Base-by-base conservation (phyloP, 2,329 filamentous ascomycete genomes). In the Ceratocystis variospora region DNA sequence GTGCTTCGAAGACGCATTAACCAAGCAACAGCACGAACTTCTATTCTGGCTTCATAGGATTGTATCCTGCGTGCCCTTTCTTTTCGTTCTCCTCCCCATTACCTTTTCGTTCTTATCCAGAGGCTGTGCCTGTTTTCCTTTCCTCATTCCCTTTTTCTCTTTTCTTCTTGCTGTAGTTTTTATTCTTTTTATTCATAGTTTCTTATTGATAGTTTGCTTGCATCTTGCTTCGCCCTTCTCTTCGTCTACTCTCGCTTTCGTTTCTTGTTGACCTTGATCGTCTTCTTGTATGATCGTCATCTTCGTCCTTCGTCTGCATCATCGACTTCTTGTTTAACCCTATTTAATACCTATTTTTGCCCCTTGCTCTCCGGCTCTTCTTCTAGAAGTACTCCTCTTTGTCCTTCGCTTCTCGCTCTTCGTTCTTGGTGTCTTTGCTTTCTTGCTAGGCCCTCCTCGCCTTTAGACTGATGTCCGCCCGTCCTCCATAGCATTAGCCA, bases 11-110 rank as follows among this genome's bases (percentile, higher is more conserved):
- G n/a, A 25, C 62, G 44, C 31, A 45, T 64, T 64, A 33, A 33
- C 17, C 28, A n/a, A 45, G 25, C 50, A 57, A 45, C 37, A 64
- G 22, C 33, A 25, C 17, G n/a, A 19, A 41, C 10, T 59, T 41
- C 41, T 65, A 22, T 68, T 59, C 55, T 57, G 53, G 53, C 53
- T 31, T 57, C 53, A 57, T 12, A 57, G 53, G 53, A 57, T 57
- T 31, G 53, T 28, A n/a, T 57, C 53, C 53, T 57, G 25, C 28
- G 62, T 55, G 17, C 33, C 62, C 44, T 62, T 31, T 55, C 57
- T 45, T 28, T 48, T 48, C 53, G 50, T 28, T 57, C 5, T 48
- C 19, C 8, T n/a, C 28, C 7, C 28, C 37, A 22, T 25, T 46
- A 33, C 37, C 19, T 53, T 10, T 62, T 22, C 44, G 37, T 61